Conservation (phyloP, 2,329 filamentous ascomycete genomes). For the Beauveria australis region DNA sequence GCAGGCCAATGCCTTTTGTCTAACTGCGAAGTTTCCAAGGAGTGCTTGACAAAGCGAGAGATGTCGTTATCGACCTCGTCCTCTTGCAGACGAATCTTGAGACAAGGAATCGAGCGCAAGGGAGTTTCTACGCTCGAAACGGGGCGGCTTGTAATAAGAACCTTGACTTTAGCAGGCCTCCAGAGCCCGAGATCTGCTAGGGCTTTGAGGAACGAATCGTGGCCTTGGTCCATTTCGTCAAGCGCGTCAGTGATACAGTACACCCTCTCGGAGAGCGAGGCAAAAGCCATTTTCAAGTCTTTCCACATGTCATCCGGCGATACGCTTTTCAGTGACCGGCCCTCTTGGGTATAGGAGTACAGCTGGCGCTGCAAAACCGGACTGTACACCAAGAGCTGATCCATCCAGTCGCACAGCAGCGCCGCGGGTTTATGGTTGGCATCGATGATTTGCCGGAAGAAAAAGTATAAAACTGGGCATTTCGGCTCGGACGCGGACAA, state of each 20-base stretch:
- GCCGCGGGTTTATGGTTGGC: conserved; percentile 24
- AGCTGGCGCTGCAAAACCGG: conserved; percentile 21
- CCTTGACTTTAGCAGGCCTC: conserved; percentile 27
- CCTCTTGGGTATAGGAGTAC: conserved; percentile 21
- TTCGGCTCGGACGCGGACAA: neutral
- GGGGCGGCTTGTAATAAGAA: conserved; percentile 36
- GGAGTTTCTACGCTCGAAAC: conserved; percentile 21
- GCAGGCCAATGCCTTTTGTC: neutral
- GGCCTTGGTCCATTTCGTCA: conserved; percentile 37
- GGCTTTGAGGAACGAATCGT: conserved; percentile 25
- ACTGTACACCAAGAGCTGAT: conserved; percentile 23
- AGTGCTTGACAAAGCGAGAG: neutral
- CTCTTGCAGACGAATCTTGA: conserved; percentile 26
- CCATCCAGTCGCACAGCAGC: conserved; percentile 27
- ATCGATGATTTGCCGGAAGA: conserved; percentile 31
- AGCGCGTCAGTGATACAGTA: conserved; percentile 36
- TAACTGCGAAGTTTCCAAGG: neutral
- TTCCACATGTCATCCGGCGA: neutral
- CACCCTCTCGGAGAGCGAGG: conserved; percentile 16
- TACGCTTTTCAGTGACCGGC: neutral
- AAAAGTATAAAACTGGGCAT: conserved; percentile 28
- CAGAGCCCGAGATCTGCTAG: conserved; percentile 25
- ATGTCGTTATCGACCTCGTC: conserved; percentile 3
- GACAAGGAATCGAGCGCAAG: conserved; percentile 19
- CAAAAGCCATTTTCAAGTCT: conserved; percentile 14